Base-by-base conservation (phyloP, 192 early-diverging fungal genomes). In the Rhizoclosmatium sp. region DNA sequence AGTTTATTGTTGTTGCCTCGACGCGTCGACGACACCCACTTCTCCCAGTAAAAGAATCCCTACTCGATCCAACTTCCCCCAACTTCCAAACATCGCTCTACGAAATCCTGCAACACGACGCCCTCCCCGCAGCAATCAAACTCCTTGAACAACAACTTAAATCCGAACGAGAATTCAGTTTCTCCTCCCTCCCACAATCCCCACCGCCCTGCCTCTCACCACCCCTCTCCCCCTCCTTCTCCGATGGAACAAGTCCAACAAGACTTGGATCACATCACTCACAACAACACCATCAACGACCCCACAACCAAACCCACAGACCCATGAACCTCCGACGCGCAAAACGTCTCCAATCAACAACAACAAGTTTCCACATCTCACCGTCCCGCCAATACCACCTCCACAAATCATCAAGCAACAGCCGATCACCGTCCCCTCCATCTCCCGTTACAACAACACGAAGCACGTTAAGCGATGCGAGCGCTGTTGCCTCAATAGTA, bases 291-390 rank as follows among this genome's bases (percentile, higher is more conserved):
- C 31, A 31, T 31, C 31, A 31, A 31, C 31, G 31, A 56, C 19
- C 54, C 0, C 54, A 14, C 54, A 56, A n/a, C 54, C 54, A 56
- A 9, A 9, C 54, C 54, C 54, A 9, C 54, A 56, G 19, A 56
- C 54, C 54, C 54, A 9, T n/a, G 54, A 9, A n/a, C 10, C 54
- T 56, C 10, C 54, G 54, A 56, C 9, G 62, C 3, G 14, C 19
- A 2, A 40, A 19, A 65, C 19, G 62, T 31, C 62, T 65, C 62
- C 12, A 65, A 14, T 31, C 21, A 14, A 65, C 40, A 19, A 65
- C 21, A 3, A 65, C 62, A 39, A 65, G 62, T 40, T 65, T 65
- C 62, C 62, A 65, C 62, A 65, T 65, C 7, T 4, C n/a, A 39
- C 62, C 2, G 12, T 65, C 12, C 62, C 19, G 40, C 21, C 19